These are phyloP conservation scores for Aphanomyces cochlioides DNA, from an alignment of 352 stramenopile species.

Conservation along the genomic window DNA sequence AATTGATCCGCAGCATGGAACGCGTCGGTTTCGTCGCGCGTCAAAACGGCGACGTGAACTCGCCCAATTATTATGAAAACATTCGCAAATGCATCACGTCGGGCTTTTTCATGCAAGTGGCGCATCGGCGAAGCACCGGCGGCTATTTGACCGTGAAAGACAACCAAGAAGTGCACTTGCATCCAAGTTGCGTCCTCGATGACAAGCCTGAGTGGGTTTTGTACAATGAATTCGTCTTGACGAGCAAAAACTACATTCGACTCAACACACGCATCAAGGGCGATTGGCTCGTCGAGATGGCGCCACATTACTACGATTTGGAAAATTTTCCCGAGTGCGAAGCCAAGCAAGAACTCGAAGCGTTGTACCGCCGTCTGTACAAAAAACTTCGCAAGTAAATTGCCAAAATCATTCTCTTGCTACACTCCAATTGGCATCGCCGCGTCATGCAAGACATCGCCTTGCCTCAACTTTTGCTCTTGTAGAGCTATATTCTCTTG, in stretches of 20 bases:
- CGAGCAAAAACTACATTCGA: slow-evolving; percentile 98
- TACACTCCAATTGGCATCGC: slow-evolving; percentile 7
- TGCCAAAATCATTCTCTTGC: background rate
- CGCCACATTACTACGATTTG: slow-evolving; percentile 97
- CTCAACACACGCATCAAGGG: slow-evolving; percentile 93
- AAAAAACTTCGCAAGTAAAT: slow-evolving; percentile 14
- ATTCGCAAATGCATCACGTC: slow-evolving; percentile 91
- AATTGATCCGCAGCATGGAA: slow-evolving; percentile 88
- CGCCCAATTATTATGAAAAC: slow-evolving; percentile 88
- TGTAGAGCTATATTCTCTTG: slow-evolving; percentile 2
- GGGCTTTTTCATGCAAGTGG: slow-evolving; percentile 98
- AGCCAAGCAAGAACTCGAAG: slow-evolving; percentile 93
- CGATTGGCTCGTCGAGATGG: slow-evolving; percentile 91
- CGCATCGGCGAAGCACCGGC: slow-evolving; percentile 76
- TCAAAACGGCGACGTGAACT: slow-evolving; percentile 61
- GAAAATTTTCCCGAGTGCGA: slow-evolving; percentile 97
- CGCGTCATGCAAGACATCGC: background rate
- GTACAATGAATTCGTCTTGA: slow-evolving; percentile 99
- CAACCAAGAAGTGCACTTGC: slow-evolving; percentile 97
- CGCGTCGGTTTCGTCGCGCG: slow-evolving; percentile 64
- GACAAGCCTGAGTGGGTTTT: slow-evolving; percentile 97
- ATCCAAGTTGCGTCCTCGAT: slow-evolving; percentile 92
- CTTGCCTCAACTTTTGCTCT: background rate
- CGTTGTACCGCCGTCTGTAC: slow-evolving; percentile 57
- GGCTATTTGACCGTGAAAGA: slow-evolving; percentile 99